A percentile compares a stretch with the other conserved stretches of the same genome.
phyloP scores from a whole-genome alignment of 2,329 filamentous ascomycete genomes.

The Xylaria sp. region DNA sequence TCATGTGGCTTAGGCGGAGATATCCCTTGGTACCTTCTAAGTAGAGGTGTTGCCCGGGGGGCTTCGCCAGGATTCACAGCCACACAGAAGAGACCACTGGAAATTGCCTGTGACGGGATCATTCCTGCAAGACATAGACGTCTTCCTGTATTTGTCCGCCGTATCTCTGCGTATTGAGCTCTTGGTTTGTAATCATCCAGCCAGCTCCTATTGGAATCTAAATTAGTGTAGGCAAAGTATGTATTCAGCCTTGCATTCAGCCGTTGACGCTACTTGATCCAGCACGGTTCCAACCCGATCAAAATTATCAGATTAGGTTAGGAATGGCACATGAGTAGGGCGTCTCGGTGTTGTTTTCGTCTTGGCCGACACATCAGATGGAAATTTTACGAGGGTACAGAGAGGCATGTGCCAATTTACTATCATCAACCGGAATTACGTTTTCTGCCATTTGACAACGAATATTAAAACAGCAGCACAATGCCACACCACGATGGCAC shows the following conservation, averaged over 20 bases:
- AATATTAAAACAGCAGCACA: neutral
- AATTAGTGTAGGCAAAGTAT: neutral
- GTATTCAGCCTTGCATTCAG: slow-evolving; percentile 36
- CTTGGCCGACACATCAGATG: slow-evolving; percentile 1
- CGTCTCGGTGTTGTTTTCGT: slow-evolving; percentile 28
- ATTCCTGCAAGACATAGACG: neutral
- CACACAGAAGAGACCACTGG: slow-evolving; percentile 1
- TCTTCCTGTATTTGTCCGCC: neutral
- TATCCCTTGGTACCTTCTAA: no score
- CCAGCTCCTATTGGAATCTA: neutral
- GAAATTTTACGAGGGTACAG: neutral
- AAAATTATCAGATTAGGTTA: neutral
- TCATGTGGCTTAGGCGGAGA: slow-evolving; percentile 3
- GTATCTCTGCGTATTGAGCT: slow-evolving; percentile 1
- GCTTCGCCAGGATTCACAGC: slow-evolving; percentile 20
- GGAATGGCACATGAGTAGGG: slow-evolving; percentile 3
- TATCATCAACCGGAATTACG: neutral
- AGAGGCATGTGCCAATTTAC: slow-evolving; percentile 3
- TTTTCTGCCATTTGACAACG: neutral
- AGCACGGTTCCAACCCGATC: neutral
- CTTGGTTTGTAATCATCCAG: neutral
- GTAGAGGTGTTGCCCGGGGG: no score
- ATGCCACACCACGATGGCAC: neutral
- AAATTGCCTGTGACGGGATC: neutral
- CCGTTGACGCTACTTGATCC: slow-evolving; percentile 11